Evolutionary conservation across 345 rosid genomes (phyloP), one percentile per base, ranked within the genome.

Genomic region (Citrus trifoliata): DNA sequence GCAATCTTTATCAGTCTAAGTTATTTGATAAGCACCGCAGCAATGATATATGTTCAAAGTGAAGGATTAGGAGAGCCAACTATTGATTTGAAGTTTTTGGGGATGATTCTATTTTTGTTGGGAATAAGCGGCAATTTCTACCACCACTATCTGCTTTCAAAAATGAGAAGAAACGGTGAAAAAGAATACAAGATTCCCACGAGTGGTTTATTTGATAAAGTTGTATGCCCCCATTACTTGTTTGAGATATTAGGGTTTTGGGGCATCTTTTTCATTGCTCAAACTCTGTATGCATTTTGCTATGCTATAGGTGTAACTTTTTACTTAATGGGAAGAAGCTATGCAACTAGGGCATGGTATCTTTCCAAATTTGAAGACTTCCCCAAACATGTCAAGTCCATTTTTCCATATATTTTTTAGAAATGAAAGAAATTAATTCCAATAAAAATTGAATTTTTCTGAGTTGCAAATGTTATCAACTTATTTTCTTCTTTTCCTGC

Each of bases 191-290:
- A 86, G 83, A 83, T 95, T 69, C 95, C 97, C 1, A 66, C 55
- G 74, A 92, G 93, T 30, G 95, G 98, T 35, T 70, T 93, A 1
- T 95, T 93, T 74, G 85, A 77, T 10, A 53, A 82, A 18, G 82
- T 91, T 37, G 82, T 89, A 32, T 95, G 97, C 83, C 98, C 98
- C 48, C 98, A 92, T 66, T 95, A 95, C 40, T 78, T 92, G 0
- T 93, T 93, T 73, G 98, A 95, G 88, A 87, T 89, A 62, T 27
- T 92, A 51, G 91, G 64, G 3, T 90, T 92, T 46, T 76, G 87
- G 80, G 91, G 95, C 22, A 68, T 95, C 60, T 78, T 88, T 1
- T 67, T 90, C 53, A 83, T 93, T 18, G 86, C 94, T 61, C 98
- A 92, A 76, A 92, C 92, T 51, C 24, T 86, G 12, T 89, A 83